phyloP scores from a whole-genome alignment of 192 early-diverging fungal species.

The Jimgerdemannia flammicorona region DNA sequence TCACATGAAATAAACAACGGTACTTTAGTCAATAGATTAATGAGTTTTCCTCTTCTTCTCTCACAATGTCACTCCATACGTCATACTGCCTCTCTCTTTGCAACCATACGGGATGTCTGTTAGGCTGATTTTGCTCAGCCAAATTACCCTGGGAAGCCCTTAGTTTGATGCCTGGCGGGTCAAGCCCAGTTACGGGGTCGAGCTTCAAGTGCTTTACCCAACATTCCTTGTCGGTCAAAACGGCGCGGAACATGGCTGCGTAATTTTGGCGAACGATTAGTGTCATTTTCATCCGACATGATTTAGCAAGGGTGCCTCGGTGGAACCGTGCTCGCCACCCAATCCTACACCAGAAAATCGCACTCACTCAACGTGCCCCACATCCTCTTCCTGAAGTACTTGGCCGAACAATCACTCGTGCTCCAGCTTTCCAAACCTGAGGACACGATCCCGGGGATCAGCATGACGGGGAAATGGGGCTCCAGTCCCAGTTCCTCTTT shows the following conservation, averaged over 20 bases:
- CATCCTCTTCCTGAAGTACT: constrained; percentile 84
- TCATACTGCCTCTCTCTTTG: no score
- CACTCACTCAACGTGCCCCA: constrained; percentile 73
- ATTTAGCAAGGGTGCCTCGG: no score
- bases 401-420: constrained; percentile 66
- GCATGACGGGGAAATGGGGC: constrained; percentile 56
- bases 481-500: constrained; percentile 36
- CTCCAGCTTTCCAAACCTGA: constrained; percentile 90
- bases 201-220: constrained; percentile 85
- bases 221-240: constrained; percentile 82
- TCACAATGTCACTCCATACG: no score
- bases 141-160: constrained; percentile 67
- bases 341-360: background rate
- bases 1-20: no score
- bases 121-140: background rate
- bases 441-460: constrained; percentile 88
- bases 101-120: no score
- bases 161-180: constrained; percentile 77
- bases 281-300: no score
- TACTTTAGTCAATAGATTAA: no score
- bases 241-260: constrained; percentile 75
- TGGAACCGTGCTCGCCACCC: no score
- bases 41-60: no score
- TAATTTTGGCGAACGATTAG: no score
- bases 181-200: constrained; percentile 76